Percentiles rank a stretch among this genome's conserved stretches.
These are phyloP conservation scores for Nitzschia sp. DNA, from an alignment of 108 stramenopile species.

Conservation along the genomic window DNA sequence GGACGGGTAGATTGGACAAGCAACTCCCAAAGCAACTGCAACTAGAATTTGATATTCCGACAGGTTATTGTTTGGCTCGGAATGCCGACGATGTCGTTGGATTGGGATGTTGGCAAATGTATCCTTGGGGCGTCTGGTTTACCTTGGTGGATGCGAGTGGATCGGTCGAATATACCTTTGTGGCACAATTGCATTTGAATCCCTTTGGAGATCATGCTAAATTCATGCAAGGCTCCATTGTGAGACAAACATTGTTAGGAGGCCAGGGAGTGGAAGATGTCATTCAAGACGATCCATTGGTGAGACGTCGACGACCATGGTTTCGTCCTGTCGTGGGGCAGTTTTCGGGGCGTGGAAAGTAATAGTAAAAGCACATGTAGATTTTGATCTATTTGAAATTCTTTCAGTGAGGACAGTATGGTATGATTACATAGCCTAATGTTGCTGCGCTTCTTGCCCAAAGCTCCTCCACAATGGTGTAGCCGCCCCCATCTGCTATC, in stretches of 20 bases:
- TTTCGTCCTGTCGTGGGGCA: conserved; percentile 73
- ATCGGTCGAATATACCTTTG: conserved; percentile 33
- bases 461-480: no score
- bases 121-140: conserved; percentile 54
- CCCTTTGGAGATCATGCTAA: conserved; percentile 68
- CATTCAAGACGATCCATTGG: conserved; percentile 27
- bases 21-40: not conserved
- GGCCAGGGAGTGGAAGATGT: not conserved
- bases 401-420: no score
- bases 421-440: no score
- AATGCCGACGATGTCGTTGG: not conserved
- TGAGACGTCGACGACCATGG: conserved; percentile 42
- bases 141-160: conserved; percentile 17
- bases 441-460: no score
- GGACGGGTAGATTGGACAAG: conserved; percentile 4
- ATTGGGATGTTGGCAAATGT: conserved; percentile 57
- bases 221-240: conserved; percentile 60
- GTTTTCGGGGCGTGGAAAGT: conserved; percentile 46
- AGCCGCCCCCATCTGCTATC: no score
- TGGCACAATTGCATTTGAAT: conserved; percentile 67
- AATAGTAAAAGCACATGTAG: no score
- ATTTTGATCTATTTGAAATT: no score
- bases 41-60: conserved; percentile 10
- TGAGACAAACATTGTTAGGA: not conserved
- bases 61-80: conserved; percentile 1